phyloP scores from a whole-genome alignment of 495 filamentous ascomycete species.

The Saxophila tyrrhenica region DNA sequence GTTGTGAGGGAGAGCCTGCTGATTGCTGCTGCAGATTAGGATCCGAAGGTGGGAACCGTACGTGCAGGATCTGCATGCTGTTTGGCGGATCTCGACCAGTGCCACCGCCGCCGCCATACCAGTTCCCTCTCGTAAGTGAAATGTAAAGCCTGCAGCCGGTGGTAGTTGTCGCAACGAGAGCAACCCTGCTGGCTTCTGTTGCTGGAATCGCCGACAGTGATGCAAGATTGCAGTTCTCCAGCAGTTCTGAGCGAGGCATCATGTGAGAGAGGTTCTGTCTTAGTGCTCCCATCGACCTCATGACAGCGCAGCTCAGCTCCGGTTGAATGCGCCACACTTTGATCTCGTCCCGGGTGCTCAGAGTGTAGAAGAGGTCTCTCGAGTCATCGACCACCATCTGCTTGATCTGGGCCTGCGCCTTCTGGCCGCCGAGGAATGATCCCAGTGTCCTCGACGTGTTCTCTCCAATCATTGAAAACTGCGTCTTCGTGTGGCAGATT shows the following conservation, averaged over 20 bases:
- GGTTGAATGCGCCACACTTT: constrained; percentile 23
- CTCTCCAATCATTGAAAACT: constrained; percentile 42
- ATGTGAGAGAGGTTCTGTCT: constrained; percentile 59
- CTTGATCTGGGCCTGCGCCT: constrained; percentile 34
- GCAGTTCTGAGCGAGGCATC: constrained; percentile 57
- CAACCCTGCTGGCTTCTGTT: constrained; percentile 68
- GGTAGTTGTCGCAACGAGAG: constrained; percentile 80
- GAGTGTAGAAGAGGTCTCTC: constrained; percentile 75
- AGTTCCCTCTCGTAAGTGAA: constrained; percentile 59
- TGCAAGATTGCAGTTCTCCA: constrained; percentile 57
- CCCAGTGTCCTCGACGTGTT: constrained; percentile 1
- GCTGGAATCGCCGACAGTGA: constrained; percentile 74
- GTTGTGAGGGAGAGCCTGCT: constrained; percentile 1
- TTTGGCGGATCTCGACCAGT: constrained; percentile 57
- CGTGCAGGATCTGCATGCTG: constrained; percentile 92
- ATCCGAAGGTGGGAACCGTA: constrained; percentile 74
- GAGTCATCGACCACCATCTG: constrained; percentile 82
- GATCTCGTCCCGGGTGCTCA: constrained; percentile 82
- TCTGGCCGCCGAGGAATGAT: not conserved
- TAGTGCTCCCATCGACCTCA: constrained; percentile 41
- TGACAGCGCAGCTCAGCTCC: constrained; percentile 34
- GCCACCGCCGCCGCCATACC: constrained; percentile 43
- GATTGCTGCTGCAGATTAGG: not conserved
- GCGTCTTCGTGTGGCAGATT: constrained; percentile 73
- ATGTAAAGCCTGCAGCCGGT: constrained; percentile 86